Conservation (phyloP, 345 rosid species). For the Brassica nigra region DNA sequence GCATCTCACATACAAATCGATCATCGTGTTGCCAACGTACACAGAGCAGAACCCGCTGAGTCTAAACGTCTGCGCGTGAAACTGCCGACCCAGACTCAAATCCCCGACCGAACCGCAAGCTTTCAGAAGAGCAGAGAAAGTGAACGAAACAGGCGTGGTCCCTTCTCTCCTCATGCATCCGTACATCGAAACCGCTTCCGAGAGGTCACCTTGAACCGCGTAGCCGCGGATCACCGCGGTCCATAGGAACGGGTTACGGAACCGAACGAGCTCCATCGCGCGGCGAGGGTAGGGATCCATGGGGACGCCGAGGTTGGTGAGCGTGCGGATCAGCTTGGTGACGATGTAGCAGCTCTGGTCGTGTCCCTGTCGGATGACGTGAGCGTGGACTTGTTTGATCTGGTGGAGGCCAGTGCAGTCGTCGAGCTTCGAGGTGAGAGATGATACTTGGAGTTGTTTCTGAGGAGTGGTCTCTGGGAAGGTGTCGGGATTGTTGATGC, state of each 20-base stretch:
- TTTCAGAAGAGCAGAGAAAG: constrained; percentile 78
- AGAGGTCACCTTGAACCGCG: constrained; percentile 43
- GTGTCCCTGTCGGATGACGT: constrained; percentile 49
- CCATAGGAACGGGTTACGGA: constrained; percentile 73
- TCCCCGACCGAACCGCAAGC: constrained; percentile 48
- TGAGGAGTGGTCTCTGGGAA: constrained; percentile 36
- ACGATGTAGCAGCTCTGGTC: constrained; percentile 62
- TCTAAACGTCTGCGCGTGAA: constrained; percentile 72
- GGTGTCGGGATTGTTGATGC: constrained; percentile 21
- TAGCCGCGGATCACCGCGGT: constrained; percentile 76
- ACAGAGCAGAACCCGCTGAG: constrained; percentile 65
- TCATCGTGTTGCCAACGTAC: constrained; percentile 63
- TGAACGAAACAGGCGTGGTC: constrained; percentile 64
- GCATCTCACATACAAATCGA: constrained; percentile 62
- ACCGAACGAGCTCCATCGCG: constrained; percentile 52
- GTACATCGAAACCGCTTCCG: constrained; percentile 49
- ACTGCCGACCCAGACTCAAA: constrained; percentile 59
- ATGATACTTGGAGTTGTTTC: constrained; percentile 38
- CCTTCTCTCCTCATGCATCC: constrained; percentile 54
- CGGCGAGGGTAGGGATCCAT: constrained; percentile 57
- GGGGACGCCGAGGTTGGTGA: constrained; percentile 53
- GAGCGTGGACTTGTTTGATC: constrained; percentile 63
- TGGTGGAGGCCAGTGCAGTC: constrained; percentile 46
- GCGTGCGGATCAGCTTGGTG: constrained; percentile 69
- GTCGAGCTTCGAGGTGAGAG: constrained; percentile 55